A percentile compares a stretch with the other conserved stretches of the same genome.
phyloP scores from a whole-genome alignment of 2,329 filamentous ascomycete species.

The Clarireedia homoeocarpa region DNA sequence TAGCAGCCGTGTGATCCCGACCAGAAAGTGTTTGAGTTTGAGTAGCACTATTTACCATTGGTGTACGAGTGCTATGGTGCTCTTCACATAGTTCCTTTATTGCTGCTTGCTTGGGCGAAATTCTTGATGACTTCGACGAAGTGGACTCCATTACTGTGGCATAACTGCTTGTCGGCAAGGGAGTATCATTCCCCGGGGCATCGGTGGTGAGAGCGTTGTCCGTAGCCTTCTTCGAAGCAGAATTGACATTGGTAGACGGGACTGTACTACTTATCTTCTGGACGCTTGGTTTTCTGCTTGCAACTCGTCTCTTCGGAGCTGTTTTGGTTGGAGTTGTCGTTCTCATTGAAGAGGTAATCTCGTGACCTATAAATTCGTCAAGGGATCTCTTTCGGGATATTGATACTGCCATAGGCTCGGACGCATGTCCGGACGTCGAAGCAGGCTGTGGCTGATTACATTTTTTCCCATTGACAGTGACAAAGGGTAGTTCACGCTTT shows the following conservation, averaged over 20 bases:
- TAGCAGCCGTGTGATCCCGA: slow-evolving; percentile 12
- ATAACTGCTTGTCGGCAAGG: slow-evolving; percentile 18
- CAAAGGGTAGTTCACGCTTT: slow-evolving; percentile 24
- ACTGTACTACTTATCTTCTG: background rate
- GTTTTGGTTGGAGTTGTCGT: background rate
- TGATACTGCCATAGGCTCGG: background rate
- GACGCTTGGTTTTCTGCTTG: background rate
- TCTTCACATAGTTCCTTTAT: slow-evolving; percentile 14
- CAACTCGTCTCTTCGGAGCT: background rate
- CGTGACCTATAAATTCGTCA: background rate
- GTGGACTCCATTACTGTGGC: slow-evolving; percentile 5
- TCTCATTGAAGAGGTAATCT: too few relatives aligned
- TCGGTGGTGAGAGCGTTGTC: background rate
- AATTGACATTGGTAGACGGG: background rate
- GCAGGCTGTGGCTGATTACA: background rate
- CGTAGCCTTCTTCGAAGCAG: background rate
- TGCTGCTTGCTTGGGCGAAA: slow-evolving; percentile 17
- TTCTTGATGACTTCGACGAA: background rate
- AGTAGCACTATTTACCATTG: slow-evolving; percentile 25
- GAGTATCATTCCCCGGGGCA: slow-evolving; percentile 13
- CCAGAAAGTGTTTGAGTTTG: slow-evolving; percentile 24
- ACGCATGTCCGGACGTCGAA: background rate
- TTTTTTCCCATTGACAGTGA: slow-evolving; percentile 11
- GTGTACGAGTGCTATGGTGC: slow-evolving; percentile 19
- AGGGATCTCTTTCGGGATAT: background rate